These are phyloP conservation scores for Veloporphyrellus conicus DNA, from an alignment of 1,284 basidiomycete genomes.

Conservation along the genomic window DNA sequence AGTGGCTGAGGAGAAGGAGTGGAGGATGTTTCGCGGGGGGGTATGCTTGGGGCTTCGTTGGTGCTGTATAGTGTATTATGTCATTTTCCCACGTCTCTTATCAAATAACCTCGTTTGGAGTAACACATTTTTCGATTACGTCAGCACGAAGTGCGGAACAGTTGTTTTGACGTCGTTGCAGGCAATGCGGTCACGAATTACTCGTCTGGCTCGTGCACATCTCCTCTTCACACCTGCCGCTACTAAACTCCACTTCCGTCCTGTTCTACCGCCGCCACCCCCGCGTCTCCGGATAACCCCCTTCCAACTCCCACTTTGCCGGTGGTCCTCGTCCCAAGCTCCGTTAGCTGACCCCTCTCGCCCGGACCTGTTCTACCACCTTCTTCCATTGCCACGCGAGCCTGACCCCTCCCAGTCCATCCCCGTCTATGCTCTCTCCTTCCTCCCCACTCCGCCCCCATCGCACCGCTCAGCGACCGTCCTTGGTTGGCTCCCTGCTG, in stretches of 20 bases:
- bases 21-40: slow-evolving; percentile 7
- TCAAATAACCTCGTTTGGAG: slow-evolving; percentile 12
- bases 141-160: neutral
- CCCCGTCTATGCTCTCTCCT: slow-evolving; percentile 62
- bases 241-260: neutral
- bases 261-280: neutral
- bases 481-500: slow-evolving; percentile 68
- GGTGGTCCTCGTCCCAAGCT: slow-evolving; percentile 18
- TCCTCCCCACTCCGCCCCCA: slow-evolving; percentile 46
- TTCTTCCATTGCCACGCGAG: slow-evolving; percentile 49
- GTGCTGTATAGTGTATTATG: slow-evolving; percentile 38
- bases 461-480: slow-evolving; percentile 48
- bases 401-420: slow-evolving; percentile 40
- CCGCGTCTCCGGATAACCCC: slow-evolving; percentile 9
- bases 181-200: slow-evolving; percentile 13
- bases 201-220: neutral
- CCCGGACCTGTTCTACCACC: slow-evolving; percentile 66
- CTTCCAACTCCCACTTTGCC: neutral
- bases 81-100: slow-evolving; percentile 23
- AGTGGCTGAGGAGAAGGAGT: slow-evolving; percentile 23
- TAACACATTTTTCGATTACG: neutral
- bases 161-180: neutral
- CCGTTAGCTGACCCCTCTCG: slow-evolving; percentile 48
- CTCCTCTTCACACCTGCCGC: neutral
- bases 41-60: slow-evolving; percentile 24